Evolutionary conservation across 2,329 filamentous ascomycete species (phyloP), one percentile per base, ranked within the genome.

Genomic region (Phymatotrichopsis omnivora): DNA sequence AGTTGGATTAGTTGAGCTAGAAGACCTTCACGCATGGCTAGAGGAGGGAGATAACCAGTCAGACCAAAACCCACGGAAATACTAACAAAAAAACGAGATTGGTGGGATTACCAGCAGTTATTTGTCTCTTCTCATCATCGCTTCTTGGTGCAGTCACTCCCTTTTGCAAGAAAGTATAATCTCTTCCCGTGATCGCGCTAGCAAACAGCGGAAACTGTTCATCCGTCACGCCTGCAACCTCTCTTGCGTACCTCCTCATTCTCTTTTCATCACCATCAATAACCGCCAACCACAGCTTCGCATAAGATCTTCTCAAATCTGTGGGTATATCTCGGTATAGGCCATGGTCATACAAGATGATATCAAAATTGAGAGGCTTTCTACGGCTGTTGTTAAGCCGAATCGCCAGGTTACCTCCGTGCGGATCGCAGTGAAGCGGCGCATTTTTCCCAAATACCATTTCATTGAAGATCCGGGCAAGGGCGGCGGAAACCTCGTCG

Each of bases 381-480:
- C 72, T 68, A 27, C 74, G 70, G 12, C 63, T 65, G 14, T 20
- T 11, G 17, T 22, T 35, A 62, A 84, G 78, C 31, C 87, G 79
- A 51, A 98, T 85, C 17, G 91, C 87, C 44, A 98, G 82, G 60
- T 98, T 98, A 34, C 91, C 91, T 36, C 87, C 91, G 60, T 98
- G 91, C 0, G 91, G 91, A 61, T 98, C 91, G 65, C 91, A 98
- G 67, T 98, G 91, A 29, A 98, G 68, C 0, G 91, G 86, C 0
- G 89, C 89, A 48, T 80, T 74, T 41, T 80, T 75, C 37, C 89
- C 87, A 56, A 98, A 98, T 56, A 98, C 95, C 91, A 98, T 98
- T 63, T 96, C 87, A 68, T 98, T 98, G 73, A 98, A 98, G 48
- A 98, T 85, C 48, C 80, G 78, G 0, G 91, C 82, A 3, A 98